Evolutionary conservation across 2,329 filamentous ascomycete species (phyloP), one percentile per base, ranked within the genome.

Genomic region (Colletotrichum simmondsii): DNA sequence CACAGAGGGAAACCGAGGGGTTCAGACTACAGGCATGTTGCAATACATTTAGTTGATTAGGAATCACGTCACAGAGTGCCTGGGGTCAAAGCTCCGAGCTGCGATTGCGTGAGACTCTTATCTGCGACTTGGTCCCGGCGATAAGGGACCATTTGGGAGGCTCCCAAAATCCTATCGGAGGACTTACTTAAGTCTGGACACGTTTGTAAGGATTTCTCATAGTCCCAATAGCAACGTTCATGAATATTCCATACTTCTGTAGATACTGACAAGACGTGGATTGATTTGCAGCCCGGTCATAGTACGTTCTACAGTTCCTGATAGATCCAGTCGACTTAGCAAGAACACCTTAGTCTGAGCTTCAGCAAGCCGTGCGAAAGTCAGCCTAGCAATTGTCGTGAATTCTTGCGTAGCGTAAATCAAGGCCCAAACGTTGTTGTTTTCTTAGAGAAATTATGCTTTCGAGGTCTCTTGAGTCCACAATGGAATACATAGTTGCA

Each of bases 111-210:
- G 58, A 59, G 28, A 57, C 49, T 65, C 35, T 71, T 71, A 67
- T 71, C 63, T 56, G 32, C 56, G 62, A 71, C 32, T 67, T 46
- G 61, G 62, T 32, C 62, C 49, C 16, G 52, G 62, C 37, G 68
- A 71, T 71, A 67, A 71, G 68, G 42, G 52, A 37, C 37, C 11
- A 30, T 11, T 53, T 54, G 65, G 57, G 90, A 95, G 97, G 0
- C 94, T 95, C 82, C 98, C 95, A 24, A 98, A 85, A 1, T 49
- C 93, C 82, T 97, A 94, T 95, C 7, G 98, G 87, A 78, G 98
- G 94, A 60, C 5, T 60, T 19, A 5, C 2, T 42, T 7, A 19
- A 8, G 5, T 42, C 6, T 42, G 37, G 16, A 42, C 14, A 42
- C 5, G 37, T 42, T 42, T 42, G 37, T 7, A 19, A 42, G 37